phyloP scores from a whole-genome alignment of 106 monocot species.

The Dactylorhiza incarnata region DNA sequence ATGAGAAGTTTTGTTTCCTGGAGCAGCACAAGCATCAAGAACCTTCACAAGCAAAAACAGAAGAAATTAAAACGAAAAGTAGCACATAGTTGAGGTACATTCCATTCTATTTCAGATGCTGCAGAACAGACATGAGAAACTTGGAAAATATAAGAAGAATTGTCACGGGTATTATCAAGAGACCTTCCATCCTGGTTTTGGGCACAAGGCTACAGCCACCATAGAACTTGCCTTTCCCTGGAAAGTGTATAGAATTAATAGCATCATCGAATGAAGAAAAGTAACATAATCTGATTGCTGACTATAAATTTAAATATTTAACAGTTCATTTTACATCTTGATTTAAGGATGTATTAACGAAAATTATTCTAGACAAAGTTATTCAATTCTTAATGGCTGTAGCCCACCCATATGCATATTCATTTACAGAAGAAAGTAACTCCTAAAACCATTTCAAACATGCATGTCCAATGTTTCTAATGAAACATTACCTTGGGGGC shows the following conservation, averaged over 20 bases:
- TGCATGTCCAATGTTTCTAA: not conserved
- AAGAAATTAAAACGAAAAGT: not conserved
- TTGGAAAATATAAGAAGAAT: not conserved
- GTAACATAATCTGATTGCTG: not conserved
- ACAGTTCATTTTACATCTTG: not conserved
- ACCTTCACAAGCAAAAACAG: conserved; percentile 40
- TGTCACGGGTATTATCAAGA: not conserved
- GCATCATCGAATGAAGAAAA: not conserved
- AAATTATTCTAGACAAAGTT: not conserved
- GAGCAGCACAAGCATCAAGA: conserved; percentile 98
- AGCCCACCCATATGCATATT: no score
- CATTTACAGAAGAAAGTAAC: not conserved
- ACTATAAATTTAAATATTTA: not conserved
- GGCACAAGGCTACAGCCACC: conserved; percentile 78
- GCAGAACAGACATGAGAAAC: not conserved
- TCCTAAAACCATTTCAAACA: not conserved
- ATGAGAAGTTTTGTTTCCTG: conserved; percentile 95
- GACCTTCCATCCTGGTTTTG: conserved; percentile 92
- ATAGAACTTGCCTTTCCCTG: conserved; percentile 98
- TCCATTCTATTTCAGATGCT: not conserved
- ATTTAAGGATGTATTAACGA: not conserved
- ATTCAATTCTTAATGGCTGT: not conserved
- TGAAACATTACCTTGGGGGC: not conserved
- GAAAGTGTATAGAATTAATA: conserved; percentile 11
- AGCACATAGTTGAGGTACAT: not conserved